Conservation (phyloP, 345 rosid species). For the Brassica juncea region DNA sequence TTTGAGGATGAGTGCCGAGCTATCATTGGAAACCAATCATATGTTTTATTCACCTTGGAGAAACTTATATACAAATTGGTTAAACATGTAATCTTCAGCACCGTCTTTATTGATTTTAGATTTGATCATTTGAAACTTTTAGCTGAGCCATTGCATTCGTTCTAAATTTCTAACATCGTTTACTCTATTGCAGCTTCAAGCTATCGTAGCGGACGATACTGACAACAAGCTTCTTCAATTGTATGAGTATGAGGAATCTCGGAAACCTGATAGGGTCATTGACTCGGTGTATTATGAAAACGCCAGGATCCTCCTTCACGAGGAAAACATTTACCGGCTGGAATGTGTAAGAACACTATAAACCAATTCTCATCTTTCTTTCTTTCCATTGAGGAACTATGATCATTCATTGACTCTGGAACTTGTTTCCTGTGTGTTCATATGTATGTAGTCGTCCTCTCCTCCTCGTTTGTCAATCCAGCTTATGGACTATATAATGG, state of each 20-base stretch:
- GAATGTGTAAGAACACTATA: constrained; percentile 50
- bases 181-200: constrained; percentile 69
- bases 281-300: constrained; percentile 81
- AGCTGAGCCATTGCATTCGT: neutral
- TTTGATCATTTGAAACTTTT: neutral
- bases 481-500: constrained; percentile 72
- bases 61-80: constrained; percentile 87
- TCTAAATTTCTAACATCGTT: neutral
- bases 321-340: constrained; percentile 81
- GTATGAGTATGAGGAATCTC: constrained; percentile 79
- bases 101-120: neutral
- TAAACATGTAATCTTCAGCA: constrained; percentile 59
- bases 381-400: neutral
- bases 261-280: constrained; percentile 52
- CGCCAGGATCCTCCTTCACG: constrained; percentile 81
- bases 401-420: neutral
- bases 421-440: neutral
- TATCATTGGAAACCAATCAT: constrained; percentile 89
- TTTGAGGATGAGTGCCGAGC: constrained; percentile 99
- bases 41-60: constrained; percentile 87
- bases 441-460: constrained; percentile 56
- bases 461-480: constrained; percentile 67
- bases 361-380: neutral
- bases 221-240: constrained; percentile 82
- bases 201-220: constrained; percentile 84